Conservation (phyloP, 78 protist species). For the Emiliania huxleyi region DNA sequence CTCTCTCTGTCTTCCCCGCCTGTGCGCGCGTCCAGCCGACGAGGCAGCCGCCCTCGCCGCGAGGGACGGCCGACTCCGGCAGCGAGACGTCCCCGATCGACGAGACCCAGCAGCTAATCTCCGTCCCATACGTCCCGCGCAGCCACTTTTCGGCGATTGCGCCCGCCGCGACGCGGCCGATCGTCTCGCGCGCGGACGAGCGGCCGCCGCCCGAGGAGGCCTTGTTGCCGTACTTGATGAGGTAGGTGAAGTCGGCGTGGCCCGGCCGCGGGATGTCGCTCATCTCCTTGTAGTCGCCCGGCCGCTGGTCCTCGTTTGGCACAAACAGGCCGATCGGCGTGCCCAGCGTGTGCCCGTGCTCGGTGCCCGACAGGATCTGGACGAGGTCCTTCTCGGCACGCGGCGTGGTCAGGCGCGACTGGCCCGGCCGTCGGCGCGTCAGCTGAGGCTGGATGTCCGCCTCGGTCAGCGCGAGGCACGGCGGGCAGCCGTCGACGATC, state of each 20-base stretch:
- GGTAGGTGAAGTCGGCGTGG: constrained; percentile 83
- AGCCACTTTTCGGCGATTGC: constrained; percentile 78
- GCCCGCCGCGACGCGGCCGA: no score
- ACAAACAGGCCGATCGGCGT: constrained; percentile 72
- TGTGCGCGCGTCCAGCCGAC: no score
- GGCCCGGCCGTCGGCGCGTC: constrained; percentile 72
- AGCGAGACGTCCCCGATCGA: not conserved
- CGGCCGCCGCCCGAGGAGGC: constrained; percentile 71
- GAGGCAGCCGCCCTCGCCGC: no score
- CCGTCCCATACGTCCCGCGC: constrained; percentile 26
- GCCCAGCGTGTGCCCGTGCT: constrained; percentile 66
- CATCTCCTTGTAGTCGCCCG: constrained; percentile 71
- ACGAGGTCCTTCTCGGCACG: constrained; percentile 65
- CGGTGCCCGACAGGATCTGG: constrained; percentile 56
- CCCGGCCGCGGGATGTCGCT: constrained; percentile 80
- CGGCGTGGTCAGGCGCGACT: constrained; percentile 61
- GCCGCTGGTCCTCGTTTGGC: constrained; percentile 66
- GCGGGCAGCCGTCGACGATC: constrained; percentile 68
- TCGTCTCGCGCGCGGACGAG: constrained; percentile 76
- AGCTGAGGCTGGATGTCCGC: constrained; percentile 77
- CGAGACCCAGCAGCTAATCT: constrained; percentile 58
- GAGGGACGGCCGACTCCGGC: not conserved
- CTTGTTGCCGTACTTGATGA: no score
- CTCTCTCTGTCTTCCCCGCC: no score
- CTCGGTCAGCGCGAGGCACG: constrained; percentile 55